Evolutionary conservation across 176 grass and related monocot genomes (phyloP).

Genomic region (Pharus latifolius): DNA sequence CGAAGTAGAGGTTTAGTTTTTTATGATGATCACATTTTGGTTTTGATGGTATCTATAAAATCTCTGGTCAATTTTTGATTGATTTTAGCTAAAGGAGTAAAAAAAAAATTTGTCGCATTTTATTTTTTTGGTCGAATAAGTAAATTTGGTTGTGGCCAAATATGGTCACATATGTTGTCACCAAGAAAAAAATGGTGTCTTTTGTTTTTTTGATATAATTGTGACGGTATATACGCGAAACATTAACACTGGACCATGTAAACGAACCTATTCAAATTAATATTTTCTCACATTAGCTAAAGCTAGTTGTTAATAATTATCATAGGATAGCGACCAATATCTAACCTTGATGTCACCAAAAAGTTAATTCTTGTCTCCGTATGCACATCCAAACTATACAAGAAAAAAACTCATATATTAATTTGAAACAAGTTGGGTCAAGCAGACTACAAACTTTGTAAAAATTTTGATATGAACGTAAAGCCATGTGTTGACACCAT

Average conservation of each 20-base stretch:
- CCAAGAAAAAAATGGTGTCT: neutral
- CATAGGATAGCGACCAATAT: neutral
- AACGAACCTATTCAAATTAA: neutral
- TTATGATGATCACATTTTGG: no score
- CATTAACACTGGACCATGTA: constrained; percentile 13
- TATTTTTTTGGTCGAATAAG: no score
- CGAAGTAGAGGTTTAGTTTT: no score
- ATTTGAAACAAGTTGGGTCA: neutral
- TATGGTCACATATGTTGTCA: neutral
- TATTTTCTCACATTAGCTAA: neutral
- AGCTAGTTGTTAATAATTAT: neutral
- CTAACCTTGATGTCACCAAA: constrained; percentile 8
- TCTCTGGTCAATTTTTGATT: no score
- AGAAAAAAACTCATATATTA: neutral
- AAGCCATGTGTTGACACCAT: constrained; percentile 18
- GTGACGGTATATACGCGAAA: neutral
- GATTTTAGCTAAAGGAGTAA: no score
- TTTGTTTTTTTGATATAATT: neutral
- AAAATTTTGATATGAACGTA: neutral
- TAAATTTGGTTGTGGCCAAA: no score
- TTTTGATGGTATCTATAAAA: no score
- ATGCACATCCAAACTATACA: neutral
- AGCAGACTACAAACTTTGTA: neutral
- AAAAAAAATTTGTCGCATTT: no score
- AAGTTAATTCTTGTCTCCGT: constrained; percentile 22